phyloP scores from a whole-genome alignment of 176 grass and related monocot species.

The Ensete glaucum region DNA sequence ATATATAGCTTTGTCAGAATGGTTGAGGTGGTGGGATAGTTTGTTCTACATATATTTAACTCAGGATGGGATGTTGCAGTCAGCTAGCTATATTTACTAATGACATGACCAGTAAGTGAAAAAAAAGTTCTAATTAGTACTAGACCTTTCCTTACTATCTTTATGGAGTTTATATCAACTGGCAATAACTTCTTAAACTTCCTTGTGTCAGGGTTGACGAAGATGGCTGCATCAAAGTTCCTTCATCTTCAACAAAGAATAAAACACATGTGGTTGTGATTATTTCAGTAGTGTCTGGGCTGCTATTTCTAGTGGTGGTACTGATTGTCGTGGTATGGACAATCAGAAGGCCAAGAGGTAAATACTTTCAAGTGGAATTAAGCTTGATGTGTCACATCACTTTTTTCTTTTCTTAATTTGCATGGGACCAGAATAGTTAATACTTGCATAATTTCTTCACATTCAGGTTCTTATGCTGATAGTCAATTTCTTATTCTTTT shows the following conservation, averaged over 20 bases:
- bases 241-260: not conserved
- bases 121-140: too few species aligned
- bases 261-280: not conserved
- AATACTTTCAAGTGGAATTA: too few species aligned
- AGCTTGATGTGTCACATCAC: not conserved
- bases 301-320: conserved; percentile 2
- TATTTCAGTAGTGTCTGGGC: not conserved
- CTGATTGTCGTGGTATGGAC: not conserved
- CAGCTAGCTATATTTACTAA: too few species aligned
- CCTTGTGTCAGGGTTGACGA: not conserved
- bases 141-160: too few species aligned
- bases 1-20: too few species aligned
- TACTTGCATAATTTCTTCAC: not conserved
- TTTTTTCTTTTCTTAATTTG: not conserved
- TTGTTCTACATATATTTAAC: too few species aligned
- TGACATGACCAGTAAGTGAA: too few species aligned
- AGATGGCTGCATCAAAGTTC: not conserved
- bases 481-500: too few species aligned
- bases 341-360: conserved; percentile 3
- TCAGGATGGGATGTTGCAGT: too few species aligned
- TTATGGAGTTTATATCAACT: not conserved
- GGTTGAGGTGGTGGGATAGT: too few species aligned
- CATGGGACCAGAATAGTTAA: not conserved
- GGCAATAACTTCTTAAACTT: not conserved
- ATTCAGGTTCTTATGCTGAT: not conserved